Conservation (phyloP, 2,329 filamentous ascomycete species). For the Ceratocystis variospora region DNA sequence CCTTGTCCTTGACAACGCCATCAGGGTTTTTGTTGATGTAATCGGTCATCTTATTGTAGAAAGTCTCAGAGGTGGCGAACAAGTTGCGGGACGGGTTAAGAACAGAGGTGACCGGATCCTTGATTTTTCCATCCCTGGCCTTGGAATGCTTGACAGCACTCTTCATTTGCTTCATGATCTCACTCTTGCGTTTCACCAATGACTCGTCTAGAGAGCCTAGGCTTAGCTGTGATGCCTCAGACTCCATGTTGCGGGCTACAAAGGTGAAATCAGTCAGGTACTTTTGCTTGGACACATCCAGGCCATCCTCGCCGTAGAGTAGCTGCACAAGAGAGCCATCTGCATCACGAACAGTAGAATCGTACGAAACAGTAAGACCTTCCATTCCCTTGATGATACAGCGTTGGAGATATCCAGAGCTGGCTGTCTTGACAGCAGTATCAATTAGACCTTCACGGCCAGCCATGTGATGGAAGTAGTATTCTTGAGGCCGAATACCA, state of each 20-base stretch:
- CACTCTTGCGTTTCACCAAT: constrained; percentile 39
- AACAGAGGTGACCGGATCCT: constrained; percentile 60
- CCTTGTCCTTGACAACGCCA: constrained; percentile 35
- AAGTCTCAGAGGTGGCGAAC: constrained; percentile 80
- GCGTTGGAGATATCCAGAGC: constrained; percentile 89
- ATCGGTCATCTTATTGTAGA: constrained; percentile 56
- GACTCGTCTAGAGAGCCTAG: constrained; percentile 40
- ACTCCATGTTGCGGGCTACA: constrained; percentile 70
- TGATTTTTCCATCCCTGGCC: constrained; percentile 39
- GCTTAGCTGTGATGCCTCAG: constrained; percentile 62
- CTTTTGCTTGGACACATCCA: constrained; percentile 88
- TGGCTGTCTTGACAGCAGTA: constrained; percentile 95
- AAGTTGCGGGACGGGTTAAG: constrained; percentile 65
- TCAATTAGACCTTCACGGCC: constrained; percentile 96
- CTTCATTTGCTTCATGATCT: constrained; percentile 67
- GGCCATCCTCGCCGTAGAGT: constrained; percentile 87
- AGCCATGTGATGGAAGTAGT: constrained; percentile 99
- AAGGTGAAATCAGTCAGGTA: constrained; percentile 86
- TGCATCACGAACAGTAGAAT: constrained; percentile 83
- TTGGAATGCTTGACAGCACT: constrained; percentile 61
- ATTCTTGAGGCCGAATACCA: constrained; percentile 91
- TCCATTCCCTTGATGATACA: constrained; percentile 99
- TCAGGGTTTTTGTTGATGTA: constrained; percentile 69
- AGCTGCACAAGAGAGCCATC: constrained; percentile 93
- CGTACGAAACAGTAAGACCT: constrained; percentile 80